Conservation (phyloP, 2,329 filamentous ascomycete species). For the Aspergillus brasiliensis region DNA sequence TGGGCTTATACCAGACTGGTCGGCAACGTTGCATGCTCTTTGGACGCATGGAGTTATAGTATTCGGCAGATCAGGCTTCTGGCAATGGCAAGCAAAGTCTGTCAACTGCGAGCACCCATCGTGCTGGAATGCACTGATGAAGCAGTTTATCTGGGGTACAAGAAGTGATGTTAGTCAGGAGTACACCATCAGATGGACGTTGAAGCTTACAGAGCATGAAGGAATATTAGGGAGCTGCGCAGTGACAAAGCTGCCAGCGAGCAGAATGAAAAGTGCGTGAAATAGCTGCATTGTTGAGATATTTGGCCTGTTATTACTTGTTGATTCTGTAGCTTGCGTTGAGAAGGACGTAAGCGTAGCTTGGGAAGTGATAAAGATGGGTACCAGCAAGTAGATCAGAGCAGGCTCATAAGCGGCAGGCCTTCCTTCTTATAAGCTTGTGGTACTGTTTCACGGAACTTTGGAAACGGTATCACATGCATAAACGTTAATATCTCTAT, state of each 20-base stretch:
- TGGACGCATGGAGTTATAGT: constrained; percentile 52
- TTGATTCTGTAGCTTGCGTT: too few relatives aligned
- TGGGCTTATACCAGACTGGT: constrained; percentile 40
- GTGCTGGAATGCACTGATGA: constrained; percentile 42
- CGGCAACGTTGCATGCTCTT: constrained; percentile 41
- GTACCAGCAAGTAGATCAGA: neutral
- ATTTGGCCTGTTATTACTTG: neutral
- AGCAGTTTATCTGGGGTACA: constrained; percentile 48
- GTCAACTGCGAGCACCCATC: constrained; percentile 51
- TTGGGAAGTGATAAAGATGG: neutral
- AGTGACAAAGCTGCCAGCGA: constrained; percentile 47
- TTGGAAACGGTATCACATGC: neutral
- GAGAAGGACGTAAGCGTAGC: neutral
- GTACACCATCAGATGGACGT: neutral
- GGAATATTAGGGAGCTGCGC: constrained; percentile 52
- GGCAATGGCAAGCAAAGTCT: constrained; percentile 55
- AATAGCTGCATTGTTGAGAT: constrained; percentile 38
- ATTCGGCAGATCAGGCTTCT: constrained; percentile 46
- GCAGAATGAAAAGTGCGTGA: constrained; percentile 37
- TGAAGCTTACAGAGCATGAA: constrained; percentile 46
- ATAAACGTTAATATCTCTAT: neutral
- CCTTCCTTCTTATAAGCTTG: neutral
- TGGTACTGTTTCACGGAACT: neutral
- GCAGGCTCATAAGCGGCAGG: too few relatives aligned
- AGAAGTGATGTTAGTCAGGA: neutral